Evolutionary conservation across 345 rosid species (phyloP), one percentile per base, ranked within the genome.

Genomic region (Rhodamnia argentea): DNA sequence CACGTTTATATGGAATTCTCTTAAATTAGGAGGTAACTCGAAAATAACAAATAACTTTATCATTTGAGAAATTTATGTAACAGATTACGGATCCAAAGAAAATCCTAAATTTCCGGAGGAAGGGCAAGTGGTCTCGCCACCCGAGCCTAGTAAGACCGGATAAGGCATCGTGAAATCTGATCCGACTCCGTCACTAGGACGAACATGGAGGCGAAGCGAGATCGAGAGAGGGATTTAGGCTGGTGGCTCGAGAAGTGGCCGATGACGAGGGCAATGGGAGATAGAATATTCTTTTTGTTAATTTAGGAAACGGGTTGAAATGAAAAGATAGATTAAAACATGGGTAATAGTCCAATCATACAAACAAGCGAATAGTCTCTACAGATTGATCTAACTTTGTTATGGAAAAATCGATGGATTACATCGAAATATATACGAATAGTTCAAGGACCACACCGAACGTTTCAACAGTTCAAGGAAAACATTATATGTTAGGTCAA

Each of bases 401-500:
- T 7, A 16, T 29, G 22, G 5, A 62, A 53, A 51, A 4, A 16
- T 15, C 15, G 20, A 64, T 64, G 44, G 24, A 27, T 27, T 62
- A 2, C 10, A 29, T 32, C 15, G 3, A 64, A 29, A 32, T 2
- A 32, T 2, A 15, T 16, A 16, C 1, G 6, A 16, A 64, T 3
- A 64, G 12, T 64, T 16, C 18, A 16, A 32, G 1, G 3, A 18
- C 1, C 6, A 29, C 0, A 3, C 29, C 7, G 10, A 64, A 64
- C 1, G 8, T 15, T 29, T 60, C 10, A 60, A 60, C 18, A 64
- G 76, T 64, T 29, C 1, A 8, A 29, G 1, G 1, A 64, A 15
- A 1, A 8, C 3, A 16, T 29, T 7, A 64, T 1, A 7, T 9
- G 1, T 32, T 32, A 4, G 0, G 12, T 2, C 42, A 16, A 64